A percentile compares a stretch with the other conserved stretches of the same genome.
Evolutionary conservation across 2,329 filamentous ascomycete genomes (phyloP).

Genomic region (Dothiorella sarmentorum): DNA sequence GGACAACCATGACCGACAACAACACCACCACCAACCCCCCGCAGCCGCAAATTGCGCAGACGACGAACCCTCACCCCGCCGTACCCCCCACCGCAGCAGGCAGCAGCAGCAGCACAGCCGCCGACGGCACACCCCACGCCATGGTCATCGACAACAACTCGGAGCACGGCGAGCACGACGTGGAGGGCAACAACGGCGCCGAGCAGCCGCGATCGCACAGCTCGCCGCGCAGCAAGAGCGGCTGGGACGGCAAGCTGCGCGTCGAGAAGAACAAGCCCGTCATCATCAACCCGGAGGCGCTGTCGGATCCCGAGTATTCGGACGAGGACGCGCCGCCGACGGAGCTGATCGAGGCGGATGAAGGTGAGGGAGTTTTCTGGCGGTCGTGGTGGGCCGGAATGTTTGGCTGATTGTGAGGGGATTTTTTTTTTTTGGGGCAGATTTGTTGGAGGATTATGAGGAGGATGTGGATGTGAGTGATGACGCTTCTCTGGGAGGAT

Average conservation of each 20-base stretch:
- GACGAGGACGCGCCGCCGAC: constrained; percentile 65
- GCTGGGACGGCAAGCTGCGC: constrained; percentile 81
- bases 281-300: constrained; percentile 73
- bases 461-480: constrained; percentile 46
- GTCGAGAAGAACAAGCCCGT: constrained; percentile 67
- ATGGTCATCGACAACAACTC: constrained; percentile 6
- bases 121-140: neutral
- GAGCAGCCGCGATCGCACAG: neutral
- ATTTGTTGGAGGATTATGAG: constrained; percentile 58
- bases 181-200: neutral
- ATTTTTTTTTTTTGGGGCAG: too few species aligned
- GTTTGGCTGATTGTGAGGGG: neutral
- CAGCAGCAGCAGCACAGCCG: neutral
- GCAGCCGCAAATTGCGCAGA: neutral
- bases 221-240: constrained; percentile 41
- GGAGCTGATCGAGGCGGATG: constrained; percentile 76
- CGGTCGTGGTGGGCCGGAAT: neutral
- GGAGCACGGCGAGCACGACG: neutral
- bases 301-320: constrained; percentile 83
- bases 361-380: constrained; percentile 52
- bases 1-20: neutral
- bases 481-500: neutral
- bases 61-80: neutral
- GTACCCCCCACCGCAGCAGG: neutral
- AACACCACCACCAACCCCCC: neutral